Evolutionary conservation across 768 basidiomycete genomes (phyloP), one percentile per base, ranked within the genome.

Genomic region (Mycena metata): DNA sequence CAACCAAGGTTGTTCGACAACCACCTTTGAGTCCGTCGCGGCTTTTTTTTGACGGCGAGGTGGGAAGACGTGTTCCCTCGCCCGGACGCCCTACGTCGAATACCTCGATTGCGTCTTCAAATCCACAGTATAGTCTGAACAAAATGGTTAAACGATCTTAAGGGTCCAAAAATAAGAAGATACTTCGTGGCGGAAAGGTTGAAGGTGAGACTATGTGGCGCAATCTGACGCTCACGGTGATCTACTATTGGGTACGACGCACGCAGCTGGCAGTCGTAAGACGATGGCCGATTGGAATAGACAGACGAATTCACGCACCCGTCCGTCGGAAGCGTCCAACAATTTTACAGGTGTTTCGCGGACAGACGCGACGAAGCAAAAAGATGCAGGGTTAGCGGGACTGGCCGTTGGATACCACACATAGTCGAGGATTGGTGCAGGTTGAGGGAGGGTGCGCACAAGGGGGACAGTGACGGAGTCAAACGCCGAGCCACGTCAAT

Each of bases 241-340:
- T 98, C 96, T 12, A 98, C 87, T 43, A 98, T 97, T 45, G 85
- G 84, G 77, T 99, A 98, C 1, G 95, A 96, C 0, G 96, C 97
- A 19, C 96, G 89, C 21, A 95, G 86, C 96, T 98, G 75, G 23
- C 17, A 39, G 17, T 0, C 10, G 23, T 43, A 19, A 70, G 60
- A 57, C 42, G 43, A 67, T 55, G 21, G 43, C 30, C 10, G 19
- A 5, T 72, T 35, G 52, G 26, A 23, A 26, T 58, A 39, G 21
- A 45, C 24, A 46, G 43, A 24, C 26, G 39, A 36, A 42, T 12
- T 16, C 15, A 75, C 86, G 54, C 74, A 96, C 96, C 77, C 90
- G 82, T 47, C 93, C 95, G 74, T 90, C 89, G 0, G 80, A 81
- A 0, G 89, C 97, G 74, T 99, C 95, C 0, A 98, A 79, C 16